Conservation (phyloP, 1,284 basidiomycete genomes). For the Amylostereum areolatum region DNA sequence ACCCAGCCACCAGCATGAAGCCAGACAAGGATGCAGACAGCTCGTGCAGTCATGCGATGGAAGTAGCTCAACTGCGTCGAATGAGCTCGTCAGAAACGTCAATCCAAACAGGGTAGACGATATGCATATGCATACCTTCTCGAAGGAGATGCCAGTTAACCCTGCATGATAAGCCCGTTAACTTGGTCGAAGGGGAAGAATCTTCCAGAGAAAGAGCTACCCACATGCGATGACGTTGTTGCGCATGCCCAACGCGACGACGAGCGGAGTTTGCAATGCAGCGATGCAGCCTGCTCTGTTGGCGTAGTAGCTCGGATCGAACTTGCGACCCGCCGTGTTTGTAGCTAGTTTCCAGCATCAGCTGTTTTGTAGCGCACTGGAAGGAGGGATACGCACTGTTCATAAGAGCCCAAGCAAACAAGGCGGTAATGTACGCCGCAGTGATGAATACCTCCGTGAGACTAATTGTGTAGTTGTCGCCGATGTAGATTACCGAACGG, state of each 20-base stretch:
- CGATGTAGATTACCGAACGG: slow-evolving; percentile 39
- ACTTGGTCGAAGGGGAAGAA: background rate
- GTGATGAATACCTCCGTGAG: slow-evolving; percentile 42
- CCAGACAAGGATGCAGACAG: slow-evolving; percentile 41
- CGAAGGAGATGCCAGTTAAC: slow-evolving; percentile 53
- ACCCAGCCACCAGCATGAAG: slow-evolving; percentile 41
- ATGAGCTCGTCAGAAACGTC: background rate
- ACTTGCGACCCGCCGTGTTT: slow-evolving; percentile 24
- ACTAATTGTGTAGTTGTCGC: slow-evolving; percentile 39
- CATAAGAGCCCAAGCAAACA: slow-evolving; percentile 43
- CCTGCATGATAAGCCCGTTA: slow-evolving; percentile 29
- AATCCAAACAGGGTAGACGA: background rate
- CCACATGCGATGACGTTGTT: slow-evolving; percentile 57
- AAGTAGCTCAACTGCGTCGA: slow-evolving; percentile 37
- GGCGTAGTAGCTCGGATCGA: slow-evolving; percentile 36
- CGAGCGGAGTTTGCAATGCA: slow-evolving; percentile 50
- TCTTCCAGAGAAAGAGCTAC: slow-evolving; percentile 16
- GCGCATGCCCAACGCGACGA: slow-evolving; percentile 56
- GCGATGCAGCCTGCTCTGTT: slow-evolving; percentile 46
- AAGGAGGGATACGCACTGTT: slow-evolving; percentile 33
- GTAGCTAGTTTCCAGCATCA: slow-evolving; percentile 26
- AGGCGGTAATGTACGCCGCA: slow-evolving; percentile 34
- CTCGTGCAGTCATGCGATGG: slow-evolving; percentile 46
- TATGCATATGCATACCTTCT: slow-evolving; percentile 34
- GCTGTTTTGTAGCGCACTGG: background rate